A percentile compares a stretch with the other conserved stretches of the same genome.
Conservation (phyloP, 2,329 filamentous ascomycete species). For the Pyrenochaeta sp. region DNA sequence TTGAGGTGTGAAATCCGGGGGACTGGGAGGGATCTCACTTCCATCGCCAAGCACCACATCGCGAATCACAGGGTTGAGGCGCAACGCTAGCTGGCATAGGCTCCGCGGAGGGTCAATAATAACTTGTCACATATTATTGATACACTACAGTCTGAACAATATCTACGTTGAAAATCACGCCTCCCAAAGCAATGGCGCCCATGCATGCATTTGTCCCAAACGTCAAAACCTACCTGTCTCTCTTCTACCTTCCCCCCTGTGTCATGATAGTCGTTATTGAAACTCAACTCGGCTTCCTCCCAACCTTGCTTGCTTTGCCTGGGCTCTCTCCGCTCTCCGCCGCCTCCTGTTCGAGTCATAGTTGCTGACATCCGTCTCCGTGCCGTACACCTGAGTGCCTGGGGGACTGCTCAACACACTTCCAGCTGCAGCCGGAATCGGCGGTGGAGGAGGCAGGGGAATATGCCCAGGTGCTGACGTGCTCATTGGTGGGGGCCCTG, state of each 20-base stretch:
- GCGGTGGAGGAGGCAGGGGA: slow-evolving; percentile 45
- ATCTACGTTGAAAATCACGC: slow-evolving; percentile 3
- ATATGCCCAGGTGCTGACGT: slow-evolving; percentile 17
- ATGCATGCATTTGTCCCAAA: slow-evolving; percentile 12
- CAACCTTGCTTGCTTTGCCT: slow-evolving; percentile 45
- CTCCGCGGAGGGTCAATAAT: slow-evolving; percentile 22
- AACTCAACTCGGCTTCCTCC: slow-evolving; percentile 53
- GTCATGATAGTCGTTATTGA: slow-evolving; percentile 34
- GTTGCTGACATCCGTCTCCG: slow-evolving; percentile 50
- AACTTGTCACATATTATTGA: slow-evolving; percentile 8
- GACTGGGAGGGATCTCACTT: slow-evolving; percentile 1
- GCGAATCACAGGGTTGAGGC: slow-evolving; percentile 16
- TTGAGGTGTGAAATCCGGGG: slow-evolving; percentile 14
- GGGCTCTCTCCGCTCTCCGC: slow-evolving; percentile 50
- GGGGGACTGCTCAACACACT: slow-evolving; percentile 48
- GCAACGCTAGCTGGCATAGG: slow-evolving; percentile 15
- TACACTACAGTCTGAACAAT: slow-evolving; percentile 5
- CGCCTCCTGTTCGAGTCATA: slow-evolving; percentile 51
- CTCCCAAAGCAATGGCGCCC: slow-evolving; percentile 6
- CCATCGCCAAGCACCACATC: slow-evolving; percentile 18
- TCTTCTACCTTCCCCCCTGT: slow-evolving; percentile 1
- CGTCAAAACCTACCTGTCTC: background rate
- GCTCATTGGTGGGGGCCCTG: slow-evolving; percentile 39
- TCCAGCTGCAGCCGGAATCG: slow-evolving; percentile 39
- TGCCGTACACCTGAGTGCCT: slow-evolving; percentile 46